phyloP scores from a whole-genome alignment of 2,329 filamentous ascomycete species.

The Xylaria hypoxylon region DNA sequence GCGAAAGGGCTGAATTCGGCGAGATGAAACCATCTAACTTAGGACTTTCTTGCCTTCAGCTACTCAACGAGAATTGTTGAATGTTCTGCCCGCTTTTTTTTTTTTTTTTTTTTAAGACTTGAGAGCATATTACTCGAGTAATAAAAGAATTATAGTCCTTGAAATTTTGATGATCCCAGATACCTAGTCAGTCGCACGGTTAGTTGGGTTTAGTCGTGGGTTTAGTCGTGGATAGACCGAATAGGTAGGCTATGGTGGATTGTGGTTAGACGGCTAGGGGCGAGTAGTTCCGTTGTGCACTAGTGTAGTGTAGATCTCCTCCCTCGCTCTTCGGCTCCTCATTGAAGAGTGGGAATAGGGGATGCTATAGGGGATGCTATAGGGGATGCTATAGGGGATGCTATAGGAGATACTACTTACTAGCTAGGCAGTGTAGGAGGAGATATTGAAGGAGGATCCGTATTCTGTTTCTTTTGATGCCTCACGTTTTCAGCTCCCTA shows the following conservation, averaged over 20 bases:
- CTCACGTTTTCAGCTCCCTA: too few species aligned
- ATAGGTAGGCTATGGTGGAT: constrained; percentile 9
- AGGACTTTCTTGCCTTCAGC: too few species aligned
- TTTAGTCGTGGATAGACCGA: constrained; percentile 4
- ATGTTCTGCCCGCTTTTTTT: not conserved
- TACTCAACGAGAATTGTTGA: not conserved
- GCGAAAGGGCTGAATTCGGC: not conserved
- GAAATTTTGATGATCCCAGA: not conserved
- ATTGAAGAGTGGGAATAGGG: constrained; percentile 12
- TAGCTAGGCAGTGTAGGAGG: too few species aligned
- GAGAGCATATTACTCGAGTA: not conserved
- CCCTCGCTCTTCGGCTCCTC: not conserved
- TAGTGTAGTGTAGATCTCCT: constrained; percentile 15
- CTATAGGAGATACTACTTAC: too few species aligned
- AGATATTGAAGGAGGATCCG: constrained; percentile 11
- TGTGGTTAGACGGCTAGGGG: constrained; percentile 2
- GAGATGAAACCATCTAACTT: not conserved
- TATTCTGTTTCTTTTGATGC: not conserved
- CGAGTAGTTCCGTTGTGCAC: not conserved
- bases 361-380: constrained; percentile 15
- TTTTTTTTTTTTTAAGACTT: not conserved
- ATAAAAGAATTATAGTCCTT: not conserved
- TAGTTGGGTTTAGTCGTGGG: not conserved
- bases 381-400: not conserved
- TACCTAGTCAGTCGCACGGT: constrained; percentile 1